Evolutionary conservation across 2,329 filamentous ascomycete genomes (phyloP).

Genomic region (Sporothrix schenckii): DNA sequence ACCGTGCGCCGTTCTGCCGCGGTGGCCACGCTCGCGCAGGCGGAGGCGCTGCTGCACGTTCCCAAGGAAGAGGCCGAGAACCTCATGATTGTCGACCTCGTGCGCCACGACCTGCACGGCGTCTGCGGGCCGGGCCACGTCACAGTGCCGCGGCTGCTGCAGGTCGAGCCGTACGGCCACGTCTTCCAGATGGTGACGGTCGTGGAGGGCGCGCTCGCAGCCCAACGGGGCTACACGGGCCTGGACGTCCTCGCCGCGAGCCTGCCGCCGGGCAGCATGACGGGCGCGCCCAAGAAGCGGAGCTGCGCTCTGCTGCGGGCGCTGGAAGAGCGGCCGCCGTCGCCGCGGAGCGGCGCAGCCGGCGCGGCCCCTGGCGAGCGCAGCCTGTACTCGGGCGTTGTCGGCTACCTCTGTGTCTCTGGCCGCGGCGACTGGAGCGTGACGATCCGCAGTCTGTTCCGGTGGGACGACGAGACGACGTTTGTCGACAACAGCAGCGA

Average conservation of each 20-base stretch:
- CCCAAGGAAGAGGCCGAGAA: slow-evolving; percentile 95
- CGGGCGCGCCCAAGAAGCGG: slow-evolving; percentile 90
- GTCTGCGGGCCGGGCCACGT: slow-evolving; percentile 77
- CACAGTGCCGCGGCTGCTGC: slow-evolving; percentile 74
- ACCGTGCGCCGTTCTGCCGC: slow-evolving; percentile 78
- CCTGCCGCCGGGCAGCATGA: slow-evolving; percentile 93
- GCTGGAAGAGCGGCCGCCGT: slow-evolving; percentile 60
- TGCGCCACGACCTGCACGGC: slow-evolving; percentile 90
- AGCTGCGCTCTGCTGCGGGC: slow-evolving; percentile 78
- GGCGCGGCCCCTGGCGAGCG: slow-evolving; percentile 51
- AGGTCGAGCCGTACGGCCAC: slow-evolving; percentile 86
- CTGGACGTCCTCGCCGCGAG: slow-evolving; percentile 76
- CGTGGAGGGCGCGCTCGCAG: slow-evolving; percentile 65
- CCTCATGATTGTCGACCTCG: slow-evolving; percentile 95
- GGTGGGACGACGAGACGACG: slow-evolving; percentile 63
- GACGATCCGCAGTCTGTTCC: slow-evolving; percentile 80
- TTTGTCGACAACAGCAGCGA: not conserved
- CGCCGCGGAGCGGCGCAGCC: not conserved
- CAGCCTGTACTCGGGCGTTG: slow-evolving; percentile 82
- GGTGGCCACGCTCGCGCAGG: slow-evolving; percentile 69
- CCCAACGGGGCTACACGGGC: slow-evolving; percentile 53
- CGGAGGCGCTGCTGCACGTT: slow-evolving; percentile 71
- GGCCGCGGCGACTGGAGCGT: slow-evolving; percentile 90
- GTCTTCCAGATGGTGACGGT: slow-evolving; percentile 92
- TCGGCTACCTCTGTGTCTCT: slow-evolving; percentile 86